Evolutionary conservation across 257 asterid genomes (phyloP).

Genomic region (Solanum ossicruentum): DNA sequence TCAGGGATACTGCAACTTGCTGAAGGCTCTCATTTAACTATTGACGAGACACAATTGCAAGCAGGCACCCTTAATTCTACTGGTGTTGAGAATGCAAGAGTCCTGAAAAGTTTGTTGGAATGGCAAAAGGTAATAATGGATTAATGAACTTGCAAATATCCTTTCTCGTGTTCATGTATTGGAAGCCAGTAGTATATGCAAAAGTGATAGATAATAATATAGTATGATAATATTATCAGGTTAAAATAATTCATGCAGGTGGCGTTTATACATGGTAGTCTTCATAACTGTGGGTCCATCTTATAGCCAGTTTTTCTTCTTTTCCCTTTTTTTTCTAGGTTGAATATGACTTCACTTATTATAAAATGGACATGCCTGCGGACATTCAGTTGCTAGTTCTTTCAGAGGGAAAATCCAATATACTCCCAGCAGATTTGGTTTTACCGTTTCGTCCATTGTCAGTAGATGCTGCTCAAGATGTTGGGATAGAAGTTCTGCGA

Average conservation of each 20-base stretch:
- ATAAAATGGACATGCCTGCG: slow-evolving; percentile 76
- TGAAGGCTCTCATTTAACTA: slow-evolving; percentile 73
- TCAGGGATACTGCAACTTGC: slow-evolving; percentile 71
- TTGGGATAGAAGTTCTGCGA: slow-evolving; percentile 30
- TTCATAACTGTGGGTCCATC: not conserved
- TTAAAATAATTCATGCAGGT: not conserved
- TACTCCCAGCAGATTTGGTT: slow-evolving; percentile 77
- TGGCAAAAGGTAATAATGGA: slow-evolving; percentile 39
- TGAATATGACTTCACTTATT: slow-evolving; percentile 79
- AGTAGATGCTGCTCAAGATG: slow-evolving; percentile 17
- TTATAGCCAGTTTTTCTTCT: not conserved
- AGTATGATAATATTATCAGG: not conserved
- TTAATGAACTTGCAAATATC: not conserved
- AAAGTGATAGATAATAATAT: not conserved
- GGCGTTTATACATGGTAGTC: not conserved
- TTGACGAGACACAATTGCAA: slow-evolving; percentile 66
- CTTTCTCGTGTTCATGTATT: not conserved
- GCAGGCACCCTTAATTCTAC: slow-evolving; percentile 56
- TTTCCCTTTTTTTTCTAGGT: slow-evolving; percentile 24
- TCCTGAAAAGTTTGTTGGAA: slow-evolving; percentile 48
- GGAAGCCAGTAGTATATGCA: not conserved
- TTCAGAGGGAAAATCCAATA: slow-evolving; percentile 78
- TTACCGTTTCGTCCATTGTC: slow-evolving; percentile 66
- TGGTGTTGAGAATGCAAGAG: slow-evolving; percentile 55
- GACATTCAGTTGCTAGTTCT: slow-evolving; percentile 71